These are phyloP conservation scores for Viola odorata DNA, from an alignment of 345 rosid species.

Conservation along the genomic window DNA sequence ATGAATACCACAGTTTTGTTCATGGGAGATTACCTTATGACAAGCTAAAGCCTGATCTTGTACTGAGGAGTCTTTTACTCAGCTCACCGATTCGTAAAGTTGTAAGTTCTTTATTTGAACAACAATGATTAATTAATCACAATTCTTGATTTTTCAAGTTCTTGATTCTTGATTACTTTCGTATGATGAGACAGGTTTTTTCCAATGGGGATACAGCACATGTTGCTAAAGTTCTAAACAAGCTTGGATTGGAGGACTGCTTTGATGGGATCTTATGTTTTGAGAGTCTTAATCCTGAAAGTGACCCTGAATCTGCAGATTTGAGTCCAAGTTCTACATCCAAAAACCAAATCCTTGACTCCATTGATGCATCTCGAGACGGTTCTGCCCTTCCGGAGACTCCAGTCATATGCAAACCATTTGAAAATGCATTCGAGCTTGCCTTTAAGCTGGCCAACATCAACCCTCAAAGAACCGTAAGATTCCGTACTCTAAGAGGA, in stretches of 20 bases:
- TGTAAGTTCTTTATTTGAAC: conserved; percentile 1
- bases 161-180: not conserved
- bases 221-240: conserved; percentile 40
- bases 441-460: conserved; percentile 18
- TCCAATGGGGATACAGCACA: conserved; percentile 70
- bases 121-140: not conserved
- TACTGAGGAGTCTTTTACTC: conserved; percentile 14
- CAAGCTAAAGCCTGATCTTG: conserved; percentile 20
- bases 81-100: conserved; percentile 21
- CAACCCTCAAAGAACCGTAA: conserved; percentile 20
- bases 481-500: not conserved
- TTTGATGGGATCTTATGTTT: conserved; percentile 78
- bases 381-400: conserved; percentile 5
- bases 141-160: not conserved
- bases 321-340: not conserved
- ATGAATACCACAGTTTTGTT: conserved; percentile 21
- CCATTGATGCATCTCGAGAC: not conserved
- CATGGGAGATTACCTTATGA: conserved; percentile 24
- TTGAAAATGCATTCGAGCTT: conserved; percentile 10
- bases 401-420: conserved; percentile 20
- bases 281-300: conserved; percentile 61
- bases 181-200: conserved; percentile 49
- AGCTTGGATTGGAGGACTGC: conserved; percentile 64
- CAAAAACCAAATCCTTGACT: not conserved
- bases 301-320: not conserved